Conservation (phyloP, 176 grass and related monocot genomes). For the Elymus sibiricus region DNA sequence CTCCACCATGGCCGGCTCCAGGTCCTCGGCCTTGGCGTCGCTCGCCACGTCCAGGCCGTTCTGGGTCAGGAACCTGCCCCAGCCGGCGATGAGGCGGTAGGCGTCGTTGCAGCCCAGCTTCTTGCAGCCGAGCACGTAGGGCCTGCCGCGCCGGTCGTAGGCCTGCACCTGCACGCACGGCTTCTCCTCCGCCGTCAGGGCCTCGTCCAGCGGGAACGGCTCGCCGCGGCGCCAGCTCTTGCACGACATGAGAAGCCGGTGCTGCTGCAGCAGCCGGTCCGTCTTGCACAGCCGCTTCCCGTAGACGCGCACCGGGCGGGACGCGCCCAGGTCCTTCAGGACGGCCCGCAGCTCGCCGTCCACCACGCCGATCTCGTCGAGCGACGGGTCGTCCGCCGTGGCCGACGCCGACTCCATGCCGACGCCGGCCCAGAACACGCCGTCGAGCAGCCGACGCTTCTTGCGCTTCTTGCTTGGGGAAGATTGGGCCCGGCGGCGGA, state of each 20-base stretch:
- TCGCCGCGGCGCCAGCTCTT: not conserved
- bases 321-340: not conserved
- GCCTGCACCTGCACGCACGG: not conserved
- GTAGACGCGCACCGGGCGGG: not conserved
- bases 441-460: not conserved
- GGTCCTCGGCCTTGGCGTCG: not conserved
- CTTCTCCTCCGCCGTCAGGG: not conserved
- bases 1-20: not conserved
- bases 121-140: not conserved
- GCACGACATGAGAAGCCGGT: conserved; percentile 1
- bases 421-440: not conserved
- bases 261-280: not conserved
- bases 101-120: not conserved
- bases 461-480: not conserved
- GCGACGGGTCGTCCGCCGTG: not conserved
- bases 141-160: not conserved
- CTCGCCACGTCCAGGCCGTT: not conserved
- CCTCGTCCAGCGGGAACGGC: conserved; percentile 10
- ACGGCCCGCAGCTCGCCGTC: not conserved
- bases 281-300: not conserved
- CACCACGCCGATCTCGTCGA: not conserved
- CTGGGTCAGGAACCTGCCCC: not conserved
- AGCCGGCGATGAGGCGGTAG: not conserved
- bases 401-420: not conserved
- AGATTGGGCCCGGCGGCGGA: not conserved